Evolutionary conservation across 2,329 filamentous ascomycete genomes (phyloP), one percentile per base, ranked within the genome.

Genomic region (Trichoderma koningiopsis): DNA sequence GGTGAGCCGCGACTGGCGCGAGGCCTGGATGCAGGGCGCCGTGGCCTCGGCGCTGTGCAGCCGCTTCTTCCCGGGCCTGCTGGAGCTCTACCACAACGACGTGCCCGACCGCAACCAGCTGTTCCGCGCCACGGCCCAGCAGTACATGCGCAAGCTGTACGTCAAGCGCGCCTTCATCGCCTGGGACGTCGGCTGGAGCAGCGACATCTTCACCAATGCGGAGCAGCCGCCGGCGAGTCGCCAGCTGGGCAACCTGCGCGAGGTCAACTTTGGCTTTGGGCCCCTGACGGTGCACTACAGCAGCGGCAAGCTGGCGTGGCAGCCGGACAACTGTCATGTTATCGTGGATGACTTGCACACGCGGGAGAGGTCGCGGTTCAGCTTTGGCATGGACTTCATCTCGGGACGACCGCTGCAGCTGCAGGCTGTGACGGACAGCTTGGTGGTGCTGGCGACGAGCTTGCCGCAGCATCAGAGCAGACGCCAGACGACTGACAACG

Each of bases 21-120:
- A 47, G 1, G 29, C 65, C 7, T 78, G 77, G 76, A 72, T 72
- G 14, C 73, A 75, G 33, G 71, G 68, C 16, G 70, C 66, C 3
- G 72, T 79, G 6, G 37, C 72, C 4, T 37, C 58, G 0, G 68
- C 67, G 3, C 70, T 78, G 5, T 74, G 75, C 49, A 71, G 70
- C 5, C 68, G 67, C 27, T 74, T 78, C 58, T 79, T 77, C 33
- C 75, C 77, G 0, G 77, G 76, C 0, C 68, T 79, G 6, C 35
- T 74, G 10, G 73, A 76, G 29, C 60, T 68, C 0, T 65, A 72
- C 47, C 57, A 35, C 14, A 14, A 37, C n/a, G 31, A 61, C n/a
- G n/a, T 68, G 43, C 55, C 66, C 7, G 67, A 70, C 11, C 69
- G 65, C 69, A 70, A 13, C 59, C 59, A 52, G 5, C 60, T 77